Evolutionary conservation across 2,329 filamentous ascomycete genomes (phyloP).

Genomic region (Tolypocladium capitatum): DNA sequence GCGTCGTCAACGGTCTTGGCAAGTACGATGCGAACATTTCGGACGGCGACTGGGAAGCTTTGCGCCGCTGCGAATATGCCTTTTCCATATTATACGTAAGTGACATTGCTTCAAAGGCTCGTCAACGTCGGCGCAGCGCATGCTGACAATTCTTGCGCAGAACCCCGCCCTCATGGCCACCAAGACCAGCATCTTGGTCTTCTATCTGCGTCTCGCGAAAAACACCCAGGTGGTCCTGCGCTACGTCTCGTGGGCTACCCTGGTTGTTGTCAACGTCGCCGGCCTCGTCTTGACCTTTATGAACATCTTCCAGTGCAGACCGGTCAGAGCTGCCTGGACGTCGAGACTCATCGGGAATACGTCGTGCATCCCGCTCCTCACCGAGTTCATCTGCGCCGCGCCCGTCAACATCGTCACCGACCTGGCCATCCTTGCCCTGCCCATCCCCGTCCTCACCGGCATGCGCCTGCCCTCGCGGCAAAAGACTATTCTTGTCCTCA

Average conservation of each 20-base stretch:
- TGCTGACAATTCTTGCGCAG: conserved; percentile 23
- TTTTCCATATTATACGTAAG: conserved; percentile 51
- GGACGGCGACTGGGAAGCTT: conserved; percentile 27
- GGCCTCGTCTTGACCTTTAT: conserved; percentile 71
- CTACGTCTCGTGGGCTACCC: conserved; percentile 66
- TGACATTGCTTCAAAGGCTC: not conserved
- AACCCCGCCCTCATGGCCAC: conserved; percentile 84
- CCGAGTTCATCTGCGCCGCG: conserved; percentile 59
- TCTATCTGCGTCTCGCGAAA: conserved; percentile 73
- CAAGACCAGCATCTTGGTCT: conserved; percentile 84
- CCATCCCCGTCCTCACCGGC: conserved; percentile 74
- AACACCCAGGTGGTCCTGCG: conserved; percentile 65
- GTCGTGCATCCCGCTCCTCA: conserved; percentile 43
- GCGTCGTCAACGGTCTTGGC: conserved; percentile 53
- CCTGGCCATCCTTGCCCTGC: conserved; percentile 72
- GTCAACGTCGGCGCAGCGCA: no score
- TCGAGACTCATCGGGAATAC: conserved; percentile 17
- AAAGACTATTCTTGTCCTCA: conserved; percentile 75
- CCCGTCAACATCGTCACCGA: conserved; percentile 90
- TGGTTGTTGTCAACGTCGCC: conserved; percentile 65
- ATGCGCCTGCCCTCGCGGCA: conserved; percentile 78
- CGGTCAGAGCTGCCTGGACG: conserved; percentile 57
- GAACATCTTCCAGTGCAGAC: conserved; percentile 76
- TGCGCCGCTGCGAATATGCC: conserved; percentile 49
- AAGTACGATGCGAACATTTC: conserved; percentile 49